Evolutionary conservation across 495 filamentous ascomycete species (phyloP), one percentile per base, ranked within the genome.

Genomic region (Bombardia bombarda): DNA sequence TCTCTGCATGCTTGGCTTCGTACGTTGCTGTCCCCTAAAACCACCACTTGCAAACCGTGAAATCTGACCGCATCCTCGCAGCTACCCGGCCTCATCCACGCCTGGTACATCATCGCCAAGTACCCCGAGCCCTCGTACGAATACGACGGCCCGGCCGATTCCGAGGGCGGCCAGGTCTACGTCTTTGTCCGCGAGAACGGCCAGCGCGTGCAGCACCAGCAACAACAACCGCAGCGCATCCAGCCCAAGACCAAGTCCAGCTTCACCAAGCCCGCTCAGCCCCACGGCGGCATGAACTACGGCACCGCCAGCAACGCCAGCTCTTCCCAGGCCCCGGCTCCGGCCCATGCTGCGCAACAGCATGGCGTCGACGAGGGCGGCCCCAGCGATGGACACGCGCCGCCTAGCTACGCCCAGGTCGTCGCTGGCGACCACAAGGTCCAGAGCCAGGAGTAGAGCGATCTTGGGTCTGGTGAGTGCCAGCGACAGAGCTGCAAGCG

Each of bases 41-140:
- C 46, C 9, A 40, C 35, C 23, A n/a, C 40, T 20, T 13, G 24
- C 40, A 32, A 26, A 13, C 20, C 26, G 13, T 7, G 2, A 2
- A 33, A 13, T 18, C n/a, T 33, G 17, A 32, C 13, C 32, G 14
- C 3, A 2, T 32, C 23, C 20, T 5, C n/a, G 3, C 31, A 76
- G 72, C 50, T 98, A 49, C 92, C 92, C 17, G 92, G 92, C 40
- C 79, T 97, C 19, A 65, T 98, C 6, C 92, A 98, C 66, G 77
- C 92, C 57, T 97, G 90, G 90, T 98, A 97, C 78, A 95, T 98
- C 66, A 95, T 98, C 70, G 69, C 83, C 58, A 83, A 84, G 58
- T 87, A 84, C 62, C 93, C 93, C 20, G 90, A 96, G 23, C 66
- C 69, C 12, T 62, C 76, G 21, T 78, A 74, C 47, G 72, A 74